These are phyloP conservation scores for Glycine tomentella DNA, from an alignment of 306 rosid species.

Conservation along the genomic window DNA sequence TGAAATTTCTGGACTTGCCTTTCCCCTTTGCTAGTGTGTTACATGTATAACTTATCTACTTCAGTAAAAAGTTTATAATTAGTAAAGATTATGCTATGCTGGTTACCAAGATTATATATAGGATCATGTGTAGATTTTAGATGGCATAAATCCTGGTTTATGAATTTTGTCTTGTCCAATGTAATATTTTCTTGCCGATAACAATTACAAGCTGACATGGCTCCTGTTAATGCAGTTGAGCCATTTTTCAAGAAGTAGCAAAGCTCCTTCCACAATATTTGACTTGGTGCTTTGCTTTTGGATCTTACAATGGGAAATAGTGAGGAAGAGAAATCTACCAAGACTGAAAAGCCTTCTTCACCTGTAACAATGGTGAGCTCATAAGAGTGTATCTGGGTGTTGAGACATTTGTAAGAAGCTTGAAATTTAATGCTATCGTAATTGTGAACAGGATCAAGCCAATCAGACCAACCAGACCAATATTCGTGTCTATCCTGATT, in stretches of 20 bases:
- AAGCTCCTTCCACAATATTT: conserved; percentile 17
- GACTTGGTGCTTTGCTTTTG: conserved; percentile 5
- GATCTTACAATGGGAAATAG: conserved; percentile 69
- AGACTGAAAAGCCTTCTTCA: conserved; percentile 71
- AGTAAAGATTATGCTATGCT: conserved; percentile 2
- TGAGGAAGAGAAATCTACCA: conserved; percentile 70
- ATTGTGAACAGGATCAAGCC: conserved; percentile 58
- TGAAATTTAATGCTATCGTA: conserved; percentile 13
- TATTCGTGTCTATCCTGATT: conserved; percentile 81
- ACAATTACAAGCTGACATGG: conserved; percentile 15
- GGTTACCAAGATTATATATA: conserved; percentile 2
- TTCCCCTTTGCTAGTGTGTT: background rate
- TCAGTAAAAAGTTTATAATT: too few relatives aligned
- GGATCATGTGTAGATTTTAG: conserved; percentile 20
- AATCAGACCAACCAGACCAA: conserved; percentile 60
- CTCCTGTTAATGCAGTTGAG: conserved; percentile 41
- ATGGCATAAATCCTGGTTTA: background rate
- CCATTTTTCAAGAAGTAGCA: conserved; percentile 34
- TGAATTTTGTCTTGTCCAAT: conserved; percentile 9
- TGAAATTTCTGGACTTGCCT: background rate
- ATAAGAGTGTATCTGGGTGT: background rate
- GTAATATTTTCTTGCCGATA: conserved; percentile 12
- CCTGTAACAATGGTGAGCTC: conserved; percentile 65
- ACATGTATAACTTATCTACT: background rate
- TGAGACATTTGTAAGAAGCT: conserved; percentile 9